These are phyloP conservation scores for Solanum pinnatisectum DNA, from an alignment of 257 asterid genomes.

Conservation along the genomic window DNA sequence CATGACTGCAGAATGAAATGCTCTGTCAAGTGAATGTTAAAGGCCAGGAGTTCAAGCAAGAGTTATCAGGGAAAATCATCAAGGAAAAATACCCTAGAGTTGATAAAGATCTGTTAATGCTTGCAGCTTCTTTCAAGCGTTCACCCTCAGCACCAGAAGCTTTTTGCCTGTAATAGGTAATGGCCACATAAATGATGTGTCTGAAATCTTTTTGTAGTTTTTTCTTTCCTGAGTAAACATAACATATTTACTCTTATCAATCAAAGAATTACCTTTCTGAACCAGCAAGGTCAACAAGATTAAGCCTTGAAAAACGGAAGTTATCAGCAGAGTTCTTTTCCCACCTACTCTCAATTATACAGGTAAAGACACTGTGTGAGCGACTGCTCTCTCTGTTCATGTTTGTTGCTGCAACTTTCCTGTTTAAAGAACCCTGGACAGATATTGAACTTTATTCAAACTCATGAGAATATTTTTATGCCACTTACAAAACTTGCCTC, in stretches of 20 bases:
- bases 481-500: background rate
- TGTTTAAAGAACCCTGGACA: conserved; percentile 73
- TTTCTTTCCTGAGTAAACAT: background rate
- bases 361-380: conserved; percentile 93
- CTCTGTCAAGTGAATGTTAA: conserved; percentile 7
- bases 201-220: background rate
- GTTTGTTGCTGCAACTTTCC: conserved; percentile 92
- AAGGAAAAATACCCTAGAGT: conserved; percentile 64
- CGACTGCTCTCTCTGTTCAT: conserved; percentile 99
- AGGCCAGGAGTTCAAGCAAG: background rate
- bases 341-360: conserved; percentile 96
- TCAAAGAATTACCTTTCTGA: conserved; percentile 63
- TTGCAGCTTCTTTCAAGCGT: conserved; percentile 94
- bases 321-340: conserved; percentile 80
- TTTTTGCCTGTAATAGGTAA: conserved; percentile 60
- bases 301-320: conserved; percentile 86
- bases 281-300: conserved; percentile 99
- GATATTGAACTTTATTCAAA: conserved; percentile 5
- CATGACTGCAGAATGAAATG: conserved; percentile 52
- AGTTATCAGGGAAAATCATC: background rate
- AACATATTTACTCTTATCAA: background rate
- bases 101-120: conserved; percentile 80
- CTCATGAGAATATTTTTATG: background rate
- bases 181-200: background rate
- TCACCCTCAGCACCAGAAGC: conserved; percentile 99